phyloP scores from a whole-genome alignment of 2,329 filamentous ascomycete genomes.

The Hirsutella thompsonii region DNA sequence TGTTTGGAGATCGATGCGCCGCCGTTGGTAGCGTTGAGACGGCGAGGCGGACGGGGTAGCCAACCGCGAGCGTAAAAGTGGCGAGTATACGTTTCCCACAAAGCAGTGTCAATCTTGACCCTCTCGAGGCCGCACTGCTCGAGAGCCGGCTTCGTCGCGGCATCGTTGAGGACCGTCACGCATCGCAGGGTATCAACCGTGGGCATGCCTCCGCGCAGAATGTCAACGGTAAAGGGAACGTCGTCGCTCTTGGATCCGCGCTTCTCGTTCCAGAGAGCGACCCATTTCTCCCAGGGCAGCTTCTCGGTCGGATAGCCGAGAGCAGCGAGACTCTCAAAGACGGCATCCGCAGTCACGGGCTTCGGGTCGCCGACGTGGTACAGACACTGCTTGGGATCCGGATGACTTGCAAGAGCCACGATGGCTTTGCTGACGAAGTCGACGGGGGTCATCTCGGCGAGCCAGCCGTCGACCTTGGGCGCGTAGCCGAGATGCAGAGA shows the following conservation, averaged over 20 bases:
- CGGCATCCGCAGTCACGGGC: conserved; percentile 49
- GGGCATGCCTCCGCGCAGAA: conserved; percentile 71
- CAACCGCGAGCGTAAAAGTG: conserved; percentile 73
- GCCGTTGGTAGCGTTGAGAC: conserved; percentile 19
- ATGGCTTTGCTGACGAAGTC: conserved; percentile 71
- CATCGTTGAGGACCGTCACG: conserved; percentile 63
- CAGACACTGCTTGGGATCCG: conserved; percentile 46
- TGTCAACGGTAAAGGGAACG: conserved; percentile 64
- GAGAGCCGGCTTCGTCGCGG: conserved; percentile 49
- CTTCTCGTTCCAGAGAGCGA: conserved; percentile 59
- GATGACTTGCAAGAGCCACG: conserved; percentile 53
- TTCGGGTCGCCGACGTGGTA: conserved; percentile 66
- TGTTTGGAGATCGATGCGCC: conserved; percentile 11
- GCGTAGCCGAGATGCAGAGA: conserved; percentile 59
- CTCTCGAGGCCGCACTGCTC: conserved; percentile 40
- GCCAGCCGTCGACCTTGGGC: conserved; percentile 62
- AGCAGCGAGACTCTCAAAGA: conserved; percentile 51
- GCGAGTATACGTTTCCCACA: conserved; percentile 68
- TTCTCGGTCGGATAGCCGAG: conserved; percentile 60
- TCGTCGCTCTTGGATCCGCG: conserved; percentile 54
- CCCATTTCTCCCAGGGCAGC: conserved; percentile 62
- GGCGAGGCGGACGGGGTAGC: conserved; percentile 50
- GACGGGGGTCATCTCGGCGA: conserved; percentile 72
- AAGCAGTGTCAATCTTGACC: conserved; percentile 52
- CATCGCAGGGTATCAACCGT: conserved; percentile 56